Base-by-base conservation (phyloP, 1,139 yeast species). In the Candida mesenterica region DNA sequence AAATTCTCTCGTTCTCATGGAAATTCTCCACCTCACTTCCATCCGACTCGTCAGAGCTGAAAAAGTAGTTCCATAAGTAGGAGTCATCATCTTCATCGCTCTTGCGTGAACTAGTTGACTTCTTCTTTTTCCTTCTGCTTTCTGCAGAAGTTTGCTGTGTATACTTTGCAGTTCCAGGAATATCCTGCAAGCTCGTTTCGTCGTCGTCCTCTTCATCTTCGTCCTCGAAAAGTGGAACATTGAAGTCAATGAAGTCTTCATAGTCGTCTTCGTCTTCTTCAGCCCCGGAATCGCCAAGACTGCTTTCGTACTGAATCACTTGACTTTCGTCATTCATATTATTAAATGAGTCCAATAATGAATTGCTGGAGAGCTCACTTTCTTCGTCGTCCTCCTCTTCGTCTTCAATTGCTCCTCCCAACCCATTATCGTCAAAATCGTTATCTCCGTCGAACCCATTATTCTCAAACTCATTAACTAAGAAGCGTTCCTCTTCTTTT, bases 41-140 rank as follows among this genome's bases (percentile, higher is more conserved):
- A 7, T 48, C 61, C 30, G 65, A 55, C 30, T 61, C 72, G 51
- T 69, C 69, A 26, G 67, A 56, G 57, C 77, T 60, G 54, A 74
- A 73, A 42, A 75, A 75, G 49, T 75, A 75, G 52, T 73, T 75
- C 79, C 79, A 74, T 30, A 75, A 59, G 45, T 74, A 75, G 4
- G 73, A 62, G 48, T 72, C 80, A 42, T 75, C 79, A 18, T 72
- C 78, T 32, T 71, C 75, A 37, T 71, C 76, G 39, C 68, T 61
- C 37, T 26, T 32, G n/a, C 24, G 15, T 7, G 23, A 16, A 6
- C 12, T 16, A n/a, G 18, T 28, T 13, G 20, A 2, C 24, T 28
- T 22, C n/a, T 30, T 14, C 34, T 15, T 25, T 12, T 15, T 12
- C 22, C 9, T 19, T 19, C 26, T 38, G 37, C 15, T 41, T 38